Evolutionary conservation across 352 stramenopile genomes (phyloP).

Genomic region (Peronospora belbahrii): DNA sequence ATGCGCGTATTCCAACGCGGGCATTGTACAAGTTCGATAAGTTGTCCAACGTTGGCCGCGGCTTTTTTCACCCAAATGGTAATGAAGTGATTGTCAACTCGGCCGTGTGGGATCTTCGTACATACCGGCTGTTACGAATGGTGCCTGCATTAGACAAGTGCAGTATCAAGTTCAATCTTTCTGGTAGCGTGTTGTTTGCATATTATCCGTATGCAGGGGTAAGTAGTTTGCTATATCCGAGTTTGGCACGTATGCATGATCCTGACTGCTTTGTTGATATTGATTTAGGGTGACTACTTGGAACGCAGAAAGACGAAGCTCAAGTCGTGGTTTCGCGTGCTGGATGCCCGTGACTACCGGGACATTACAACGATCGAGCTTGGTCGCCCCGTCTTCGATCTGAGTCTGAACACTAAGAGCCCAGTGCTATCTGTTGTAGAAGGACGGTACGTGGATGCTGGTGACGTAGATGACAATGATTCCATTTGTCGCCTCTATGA

Average conservation of each 20-base stretch:
- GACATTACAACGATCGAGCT: constrained; percentile 82
- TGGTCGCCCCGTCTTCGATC: constrained; percentile 65
- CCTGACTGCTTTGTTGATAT: constrained; percentile 3
- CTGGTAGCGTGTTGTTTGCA: constrained; percentile 67
- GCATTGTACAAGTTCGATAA: constrained; percentile 88
- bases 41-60: constrained; percentile 73
- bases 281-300: constrained; percentile 43
- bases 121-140: constrained; percentile 74
- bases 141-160: constrained; percentile 84
- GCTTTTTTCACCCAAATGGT: constrained; percentile 80
- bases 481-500: constrained; percentile 83
- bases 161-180: constrained; percentile 64
- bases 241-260: not conserved
- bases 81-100: constrained; percentile 88
- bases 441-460: constrained; percentile 59
- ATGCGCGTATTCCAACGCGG: constrained; percentile 56
- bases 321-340: constrained; percentile 80
- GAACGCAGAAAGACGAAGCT: constrained; percentile 52
- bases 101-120: constrained; percentile 85
- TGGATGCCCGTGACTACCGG: constrained; percentile 76
- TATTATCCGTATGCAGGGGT: constrained; percentile 71
- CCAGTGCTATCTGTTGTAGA: constrained; percentile 65
- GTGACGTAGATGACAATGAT: constrained; percentile 57
- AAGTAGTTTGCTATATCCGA: constrained; percentile 10
- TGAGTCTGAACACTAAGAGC: constrained; percentile 57